These are phyloP conservation scores for Alternaria burnsii DNA, from an alignment of 2,329 filamentous ascomycete species.

Conservation along the genomic window DNA sequence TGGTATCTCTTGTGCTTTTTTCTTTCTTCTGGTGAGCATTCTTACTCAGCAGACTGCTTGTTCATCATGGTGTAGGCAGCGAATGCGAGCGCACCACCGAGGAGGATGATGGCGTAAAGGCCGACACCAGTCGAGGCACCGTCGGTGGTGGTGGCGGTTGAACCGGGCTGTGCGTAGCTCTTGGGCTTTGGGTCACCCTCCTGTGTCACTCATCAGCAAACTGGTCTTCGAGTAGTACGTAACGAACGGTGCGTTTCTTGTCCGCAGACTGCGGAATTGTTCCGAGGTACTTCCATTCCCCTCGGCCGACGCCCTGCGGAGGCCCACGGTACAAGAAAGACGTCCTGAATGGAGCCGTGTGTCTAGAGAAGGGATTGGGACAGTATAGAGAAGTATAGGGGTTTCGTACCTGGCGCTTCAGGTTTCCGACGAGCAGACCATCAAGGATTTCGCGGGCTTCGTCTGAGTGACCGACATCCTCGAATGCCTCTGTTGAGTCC, in stretches of 20 bases:
- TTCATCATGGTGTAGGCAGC: slow-evolving; percentile 87
- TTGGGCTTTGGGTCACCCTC: slow-evolving; percentile 81
- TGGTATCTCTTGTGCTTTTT: background rate
- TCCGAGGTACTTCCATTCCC: slow-evolving; percentile 23
- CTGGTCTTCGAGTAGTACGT: background rate
- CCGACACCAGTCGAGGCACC: slow-evolving; percentile 73
- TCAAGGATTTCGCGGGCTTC: slow-evolving; percentile 95
- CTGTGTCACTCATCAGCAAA: slow-evolving; percentile 46
- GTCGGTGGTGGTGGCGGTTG: slow-evolving; percentile 57
- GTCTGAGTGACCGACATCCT: slow-evolving; percentile 98
- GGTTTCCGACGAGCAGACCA: slow-evolving; percentile 48
- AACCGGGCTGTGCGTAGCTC: slow-evolving; percentile 59
- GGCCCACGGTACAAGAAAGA: background rate
- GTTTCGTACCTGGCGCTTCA: slow-evolving; percentile 49
- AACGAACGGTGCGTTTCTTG: background rate
- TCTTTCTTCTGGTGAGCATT: background rate
- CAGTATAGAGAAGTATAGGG: background rate
- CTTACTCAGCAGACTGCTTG: slow-evolving; percentile 48
- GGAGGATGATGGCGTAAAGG: slow-evolving; percentile 80
- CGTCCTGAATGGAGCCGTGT: background rate
- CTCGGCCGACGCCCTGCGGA: background rate
- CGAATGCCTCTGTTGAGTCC: slow-evolving; percentile 96
- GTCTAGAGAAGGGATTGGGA: background rate
- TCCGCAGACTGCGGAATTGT: slow-evolving; percentile 25
- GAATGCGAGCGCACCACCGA: slow-evolving; percentile 81